Evolutionary conservation across 2,329 filamentous ascomycete genomes (phyloP).

Genomic region (Colletotrichum kahawae): DNA sequence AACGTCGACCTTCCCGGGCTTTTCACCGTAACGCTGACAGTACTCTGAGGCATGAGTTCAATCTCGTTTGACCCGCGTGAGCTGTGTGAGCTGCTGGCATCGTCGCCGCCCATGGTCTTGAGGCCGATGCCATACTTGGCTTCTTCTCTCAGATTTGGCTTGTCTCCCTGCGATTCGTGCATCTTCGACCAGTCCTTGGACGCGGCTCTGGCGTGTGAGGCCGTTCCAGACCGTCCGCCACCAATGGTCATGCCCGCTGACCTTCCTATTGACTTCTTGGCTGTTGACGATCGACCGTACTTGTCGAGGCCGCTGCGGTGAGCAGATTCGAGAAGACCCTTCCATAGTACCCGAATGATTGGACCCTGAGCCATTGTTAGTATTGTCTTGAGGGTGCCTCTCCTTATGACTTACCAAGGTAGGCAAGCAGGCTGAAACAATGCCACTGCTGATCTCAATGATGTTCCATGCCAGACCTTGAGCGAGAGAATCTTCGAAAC

Average conservation of each 20-base stretch:
- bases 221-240: not conserved
- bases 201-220: not conserved
- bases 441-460: constrained; percentile 17
- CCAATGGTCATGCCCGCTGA: constrained; percentile 12
- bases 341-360: constrained; percentile 4
- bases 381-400: too few relatives aligned
- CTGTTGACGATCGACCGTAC: not conserved
- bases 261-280: not conserved
- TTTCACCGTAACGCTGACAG: constrained; percentile 1
- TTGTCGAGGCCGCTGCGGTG: not conserved
- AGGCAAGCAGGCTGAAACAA: constrained; percentile 14
- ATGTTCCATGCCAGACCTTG: constrained; percentile 17
- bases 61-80: constrained; percentile 7
- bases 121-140: constrained; percentile 24
- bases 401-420: not conserved
- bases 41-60: not conserved
- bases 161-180: not conserved
- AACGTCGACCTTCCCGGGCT: not conserved
- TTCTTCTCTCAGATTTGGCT: not conserved
- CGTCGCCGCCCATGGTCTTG: constrained; percentile 21
- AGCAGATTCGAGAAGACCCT: constrained; percentile 6
- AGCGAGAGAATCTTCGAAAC: not conserved
- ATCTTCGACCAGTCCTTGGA: constrained; percentile 13
- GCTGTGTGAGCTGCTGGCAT: constrained; percentile 18
- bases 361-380: not conserved